Base-by-base conservation (phyloP, 352 stramenopile species). In the Labyrinthula sp. region DNA sequence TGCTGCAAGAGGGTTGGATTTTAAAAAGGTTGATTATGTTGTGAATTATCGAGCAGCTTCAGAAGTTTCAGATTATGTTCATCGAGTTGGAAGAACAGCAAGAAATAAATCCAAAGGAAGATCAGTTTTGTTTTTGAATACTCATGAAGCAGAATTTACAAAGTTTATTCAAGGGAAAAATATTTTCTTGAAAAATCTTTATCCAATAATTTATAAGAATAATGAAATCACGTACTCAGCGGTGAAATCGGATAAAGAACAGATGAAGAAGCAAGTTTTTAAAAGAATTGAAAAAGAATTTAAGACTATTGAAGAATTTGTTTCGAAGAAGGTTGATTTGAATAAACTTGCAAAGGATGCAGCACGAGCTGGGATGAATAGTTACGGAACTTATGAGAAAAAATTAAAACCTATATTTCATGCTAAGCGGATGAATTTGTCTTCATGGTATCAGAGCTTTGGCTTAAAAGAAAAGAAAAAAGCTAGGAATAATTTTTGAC, bases 391-490 rank as follows among this genome's bases (percentile, higher is more conserved):
- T 6, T 77, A 89, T 62, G 71, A 69, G 38, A 78, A 68, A 36
- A 77, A 92, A 52, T 82, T 71, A 34, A 73, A 77, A 56, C 60
- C 67, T 35, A 84, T 90, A 38, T 92, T 93, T 60, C 75, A 91
- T 54, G 72, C 91, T 22, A 72, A 78, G 23, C 72, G 65, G 8
- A 64, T 93, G 24, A 81, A 93, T 56, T 79, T 93, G 28, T 81
- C 81, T 25, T 82, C 93, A 55, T 74, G 89, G 38, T 77, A 81
- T 28, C 84, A 86, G 54, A 82, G 73, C 54, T 93, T 92, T 58
- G 79, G 38, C 15, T 34, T 59, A 0, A 0, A 17, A 2, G 41
- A 58, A 15, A 22, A 57, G 37, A n/a, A n/a, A n/a, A n/a, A n/a
- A n/a, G n/a, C n/a, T n/a, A n/a, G n/a, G n/a, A n/a, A n/a, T n/a